These are phyloP conservation scores for Wallemia ichthyophaga DNA, from an alignment of 1,284 basidiomycete species.

Conservation along the genomic window DNA sequence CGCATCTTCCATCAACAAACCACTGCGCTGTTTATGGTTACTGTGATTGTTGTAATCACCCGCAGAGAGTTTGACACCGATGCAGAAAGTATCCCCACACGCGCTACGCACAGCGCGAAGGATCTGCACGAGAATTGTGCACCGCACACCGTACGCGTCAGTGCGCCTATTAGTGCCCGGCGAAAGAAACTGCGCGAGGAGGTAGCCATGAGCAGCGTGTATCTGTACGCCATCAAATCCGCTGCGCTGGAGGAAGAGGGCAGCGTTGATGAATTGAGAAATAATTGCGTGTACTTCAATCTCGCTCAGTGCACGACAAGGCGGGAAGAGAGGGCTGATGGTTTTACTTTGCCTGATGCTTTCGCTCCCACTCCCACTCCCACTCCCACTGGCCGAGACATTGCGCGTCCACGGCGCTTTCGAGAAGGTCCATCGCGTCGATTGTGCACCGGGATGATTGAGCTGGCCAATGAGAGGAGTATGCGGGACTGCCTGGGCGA, in stretches of 20 bases:
- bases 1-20: slow-evolving; percentile 6
- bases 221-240: not conserved
- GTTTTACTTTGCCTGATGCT: not conserved
- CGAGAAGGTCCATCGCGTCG: not conserved
- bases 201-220: slow-evolving; percentile 2
- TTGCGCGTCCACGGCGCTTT: not conserved
- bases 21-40: not conserved
- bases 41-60: not conserved
- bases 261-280: not conserved
- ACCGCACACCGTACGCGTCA: not conserved
- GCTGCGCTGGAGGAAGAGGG: not conserved
- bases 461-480: not conserved
- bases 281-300: not conserved
- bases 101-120: slow-evolving; percentile 10
- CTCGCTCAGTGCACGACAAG: not conserved
- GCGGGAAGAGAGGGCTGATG: not conserved
- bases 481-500: not conserved
- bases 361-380: too few relatives aligned
- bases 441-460: not conserved
- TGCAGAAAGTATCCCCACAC: slow-evolving; percentile 38
- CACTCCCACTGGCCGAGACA: too few relatives aligned
- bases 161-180: slow-evolving; percentile 4
- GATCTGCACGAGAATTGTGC: not conserved
- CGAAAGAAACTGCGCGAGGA: slow-evolving; percentile 14
- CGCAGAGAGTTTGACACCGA: slow-evolving; percentile 2